These are phyloP conservation scores for Dalbergia cultrata DNA, from an alignment of 306 rosid species.

Conservation along the genomic window DNA sequence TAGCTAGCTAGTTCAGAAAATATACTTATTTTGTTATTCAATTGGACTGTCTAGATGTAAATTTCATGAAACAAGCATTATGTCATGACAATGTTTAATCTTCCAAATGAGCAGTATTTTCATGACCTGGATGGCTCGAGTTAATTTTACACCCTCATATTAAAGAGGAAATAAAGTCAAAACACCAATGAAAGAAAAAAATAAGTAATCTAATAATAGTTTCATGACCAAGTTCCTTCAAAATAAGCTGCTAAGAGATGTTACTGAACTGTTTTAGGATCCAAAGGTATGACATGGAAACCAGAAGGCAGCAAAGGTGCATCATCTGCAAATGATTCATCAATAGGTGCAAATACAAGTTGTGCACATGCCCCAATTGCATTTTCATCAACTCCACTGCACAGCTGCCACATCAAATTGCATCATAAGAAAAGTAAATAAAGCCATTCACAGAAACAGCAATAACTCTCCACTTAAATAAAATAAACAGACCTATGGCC, in stretches of 20 bases:
- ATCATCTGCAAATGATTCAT: slow-evolving; percentile 90
- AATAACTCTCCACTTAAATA: background rate
- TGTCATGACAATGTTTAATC: no score
- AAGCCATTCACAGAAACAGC: slow-evolving; percentile 7
- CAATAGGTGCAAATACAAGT: slow-evolving; percentile 93
- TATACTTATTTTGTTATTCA: no score
- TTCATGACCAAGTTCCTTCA: background rate
- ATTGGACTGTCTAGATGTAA: no score
- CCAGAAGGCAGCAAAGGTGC: slow-evolving; percentile 86
- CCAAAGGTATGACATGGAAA: slow-evolving; percentile 85
- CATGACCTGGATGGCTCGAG: no score
- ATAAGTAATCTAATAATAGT: background rate
- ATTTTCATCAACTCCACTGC: slow-evolving; percentile 85
- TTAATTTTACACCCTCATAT: slow-evolving; percentile 4
- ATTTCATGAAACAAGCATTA: no score
- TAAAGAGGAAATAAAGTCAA: background rate
- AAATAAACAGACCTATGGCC: background rate
- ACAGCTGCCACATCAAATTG: slow-evolving; percentile 59
- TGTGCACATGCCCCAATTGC: slow-evolving; percentile 87
- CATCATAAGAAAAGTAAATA: background rate
- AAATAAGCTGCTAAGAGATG: background rate
- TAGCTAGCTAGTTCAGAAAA: no score
- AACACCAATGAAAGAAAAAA: background rate
- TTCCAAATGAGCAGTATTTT: no score
- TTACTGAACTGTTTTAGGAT: slow-evolving; percentile 75